Evolutionary conservation across 257 asterid genomes (phyloP).

Genomic region (Solanum medicagineum): DNA sequence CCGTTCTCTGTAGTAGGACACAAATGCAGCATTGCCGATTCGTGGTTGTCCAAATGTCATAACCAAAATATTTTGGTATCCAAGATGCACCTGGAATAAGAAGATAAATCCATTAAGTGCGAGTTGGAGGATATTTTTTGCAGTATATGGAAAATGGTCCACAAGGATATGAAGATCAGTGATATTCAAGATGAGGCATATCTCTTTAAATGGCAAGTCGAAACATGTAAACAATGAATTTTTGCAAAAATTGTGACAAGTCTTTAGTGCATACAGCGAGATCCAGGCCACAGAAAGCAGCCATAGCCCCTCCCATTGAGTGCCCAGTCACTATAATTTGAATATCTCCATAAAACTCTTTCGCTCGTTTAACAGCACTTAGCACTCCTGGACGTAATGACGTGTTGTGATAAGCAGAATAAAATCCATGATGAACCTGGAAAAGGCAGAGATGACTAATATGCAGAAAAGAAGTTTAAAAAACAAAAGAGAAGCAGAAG

Average conservation of each 20-base stretch:
- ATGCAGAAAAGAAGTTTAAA: neutral
- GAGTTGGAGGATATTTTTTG: neutral
- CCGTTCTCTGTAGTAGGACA: conserved; percentile 45
- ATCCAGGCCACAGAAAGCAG: conserved; percentile 89
- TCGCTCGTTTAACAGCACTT: conserved; percentile 42
- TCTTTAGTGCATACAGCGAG: conserved; percentile 38
- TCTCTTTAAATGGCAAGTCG: neutral
- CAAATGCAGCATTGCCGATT: conserved; percentile 80
- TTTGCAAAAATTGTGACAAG: neutral
- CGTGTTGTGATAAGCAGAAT: conserved; percentile 81
- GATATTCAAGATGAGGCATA: neutral
- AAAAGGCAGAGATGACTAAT: conserved; percentile 3
- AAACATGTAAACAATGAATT: neutral
- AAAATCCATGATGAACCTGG: conserved; percentile 98
- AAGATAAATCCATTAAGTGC: neutral
- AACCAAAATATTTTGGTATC: conserved; percentile 55
- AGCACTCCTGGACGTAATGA: conserved; percentile 68
- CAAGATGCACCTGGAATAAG: conserved; percentile 47
- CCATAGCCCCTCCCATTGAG: conserved; percentile 99
- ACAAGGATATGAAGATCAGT: neutral
- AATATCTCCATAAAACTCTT: conserved; percentile 50
- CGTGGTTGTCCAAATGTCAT: conserved; percentile 97
- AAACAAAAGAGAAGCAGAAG: neutral
- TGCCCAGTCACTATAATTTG: conserved; percentile 79
- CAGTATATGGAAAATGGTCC: neutral